Conservation (phyloP, 805 yeast species). For the Metschnikowia similis region DNA sequence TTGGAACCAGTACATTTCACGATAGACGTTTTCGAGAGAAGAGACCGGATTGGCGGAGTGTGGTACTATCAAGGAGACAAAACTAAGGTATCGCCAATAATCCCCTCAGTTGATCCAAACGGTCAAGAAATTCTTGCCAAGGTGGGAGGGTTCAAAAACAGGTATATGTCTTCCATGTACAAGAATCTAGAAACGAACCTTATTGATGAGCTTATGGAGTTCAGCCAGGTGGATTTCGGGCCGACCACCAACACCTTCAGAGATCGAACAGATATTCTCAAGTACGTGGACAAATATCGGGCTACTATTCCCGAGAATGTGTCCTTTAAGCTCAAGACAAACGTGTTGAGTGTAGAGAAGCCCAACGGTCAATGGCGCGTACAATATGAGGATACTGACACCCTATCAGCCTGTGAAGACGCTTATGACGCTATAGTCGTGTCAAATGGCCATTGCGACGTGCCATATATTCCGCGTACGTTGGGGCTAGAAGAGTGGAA, state of each 20-base stretch:
- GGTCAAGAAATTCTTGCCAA: constrained; percentile 11
- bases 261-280: constrained; percentile 52
- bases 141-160: constrained; percentile 6
- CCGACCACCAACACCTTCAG: constrained; percentile 51
- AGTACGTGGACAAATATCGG: constrained; percentile 58
- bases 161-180: constrained; percentile 23
- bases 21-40: constrained; percentile 58
- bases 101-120: constrained; percentile 21
- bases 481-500: constrained; percentile 31
- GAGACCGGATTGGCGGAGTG: constrained; percentile 66
- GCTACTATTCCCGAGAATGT: constrained; percentile 27
- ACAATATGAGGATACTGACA: constrained; percentile 3
- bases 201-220: constrained; percentile 54
- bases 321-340: constrained; percentile 41
- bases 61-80: constrained; percentile 57
- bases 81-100: constrained; percentile 14
- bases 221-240: constrained; percentile 48
- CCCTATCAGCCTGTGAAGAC: constrained; percentile 13
- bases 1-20: constrained; percentile 44
- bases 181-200: constrained; percentile 20
- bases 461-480: constrained; percentile 32
- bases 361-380: constrained; percentile 8
- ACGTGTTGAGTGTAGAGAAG: constrained; percentile 27
- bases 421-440: constrained; percentile 36
- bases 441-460: constrained; percentile 37